Evolutionary conservation across 768 basidiomycete species (phyloP), one percentile per base, ranked within the genome.

Genomic region (Tulasnella sp.): DNA sequence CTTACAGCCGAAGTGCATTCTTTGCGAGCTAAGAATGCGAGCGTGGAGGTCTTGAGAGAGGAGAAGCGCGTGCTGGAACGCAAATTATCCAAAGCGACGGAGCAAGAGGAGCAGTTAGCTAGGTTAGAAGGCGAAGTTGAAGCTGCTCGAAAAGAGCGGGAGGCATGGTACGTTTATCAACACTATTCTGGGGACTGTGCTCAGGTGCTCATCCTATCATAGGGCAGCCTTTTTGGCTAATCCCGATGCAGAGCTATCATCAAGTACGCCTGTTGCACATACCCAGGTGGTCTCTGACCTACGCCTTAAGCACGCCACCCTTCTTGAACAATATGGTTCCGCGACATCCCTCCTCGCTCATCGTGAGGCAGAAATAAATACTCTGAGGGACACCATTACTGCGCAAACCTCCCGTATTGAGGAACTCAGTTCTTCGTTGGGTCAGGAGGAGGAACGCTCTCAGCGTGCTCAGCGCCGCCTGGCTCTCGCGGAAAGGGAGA

Each of bases 1-100:
- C 67, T 85, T 52, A 73, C 65, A 2, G 64, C 73, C 0, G 84
- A 89, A 62, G 62, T 86, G 14, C 67, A 66, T 5, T 61, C 72
- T 9, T 71, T 85, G 14, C 73, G 77, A 32, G 79, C 79, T 59
- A 71, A 76, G 0, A 71, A 80, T n/a, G 68, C 73, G 6, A 81
- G 77, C 61, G 69, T 84, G 2, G 84, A 86, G 59, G 80, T 89
- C 2, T 65, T 90, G 34, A 72, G 76, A 31, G 87, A 89, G 65
- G 83, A 89, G 68, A 86, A 87, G 60, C 73, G 79, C 4, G 73
- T 74, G 0, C 66, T 89, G 41, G 78, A 86, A 64, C 67, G 69
- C 14, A 81, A 76, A 62, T 68, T 81, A 6, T 63, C 62, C 12
- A 70, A 69, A 1, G 67, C 76, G 35, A 81, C 84, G 17, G 75